Conservation (phyloP, 768 basidiomycete species). For the Trametes gibbosa region DNA sequence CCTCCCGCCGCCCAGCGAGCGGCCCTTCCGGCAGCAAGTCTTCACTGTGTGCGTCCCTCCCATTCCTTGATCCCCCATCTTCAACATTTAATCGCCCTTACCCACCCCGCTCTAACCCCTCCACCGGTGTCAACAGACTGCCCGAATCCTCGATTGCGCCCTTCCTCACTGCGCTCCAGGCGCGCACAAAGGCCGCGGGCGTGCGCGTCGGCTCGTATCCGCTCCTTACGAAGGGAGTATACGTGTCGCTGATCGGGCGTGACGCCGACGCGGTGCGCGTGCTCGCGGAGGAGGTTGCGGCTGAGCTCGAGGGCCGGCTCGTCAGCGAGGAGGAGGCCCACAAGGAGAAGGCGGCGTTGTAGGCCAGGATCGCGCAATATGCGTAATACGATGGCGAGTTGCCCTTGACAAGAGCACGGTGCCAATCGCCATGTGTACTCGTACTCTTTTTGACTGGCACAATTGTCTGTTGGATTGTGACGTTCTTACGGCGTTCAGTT, state of each 20-base stretch:
- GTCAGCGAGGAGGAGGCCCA: slow-evolving; percentile 68
- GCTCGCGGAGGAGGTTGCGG: slow-evolving; percentile 62
- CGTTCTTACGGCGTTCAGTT: background rate
- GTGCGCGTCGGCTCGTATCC: slow-evolving; percentile 85
- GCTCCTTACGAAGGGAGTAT: slow-evolving; percentile 55
- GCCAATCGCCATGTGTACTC: too few relatives aligned
- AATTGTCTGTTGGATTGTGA: too few relatives aligned
- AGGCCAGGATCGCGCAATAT: too few relatives aligned
- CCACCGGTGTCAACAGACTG: slow-evolving; percentile 39
- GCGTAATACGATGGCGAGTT: too few relatives aligned
- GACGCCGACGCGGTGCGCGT: slow-evolving; percentile 46
- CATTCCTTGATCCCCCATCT: too few relatives aligned
- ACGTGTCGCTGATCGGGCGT: slow-evolving; percentile 57
- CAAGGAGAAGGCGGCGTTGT: slow-evolving; percentile 27
- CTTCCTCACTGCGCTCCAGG: slow-evolving; percentile 75
- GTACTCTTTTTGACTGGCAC: too few relatives aligned
- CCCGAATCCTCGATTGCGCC: slow-evolving; percentile 88
- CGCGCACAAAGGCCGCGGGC: slow-evolving; percentile 67
- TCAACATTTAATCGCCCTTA: too few relatives aligned
- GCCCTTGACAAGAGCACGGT: too few relatives aligned
- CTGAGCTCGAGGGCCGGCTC: slow-evolving; percentile 53
- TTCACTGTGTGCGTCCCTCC: slow-evolving; percentile 65
- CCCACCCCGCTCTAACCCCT: background rate
- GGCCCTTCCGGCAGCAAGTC: slow-evolving; percentile 78
- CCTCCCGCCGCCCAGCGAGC: slow-evolving; percentile 69